Evolutionary conservation across 2,329 filamentous ascomycete genomes (phyloP).

Genomic region (Eutypa lata): DNA sequence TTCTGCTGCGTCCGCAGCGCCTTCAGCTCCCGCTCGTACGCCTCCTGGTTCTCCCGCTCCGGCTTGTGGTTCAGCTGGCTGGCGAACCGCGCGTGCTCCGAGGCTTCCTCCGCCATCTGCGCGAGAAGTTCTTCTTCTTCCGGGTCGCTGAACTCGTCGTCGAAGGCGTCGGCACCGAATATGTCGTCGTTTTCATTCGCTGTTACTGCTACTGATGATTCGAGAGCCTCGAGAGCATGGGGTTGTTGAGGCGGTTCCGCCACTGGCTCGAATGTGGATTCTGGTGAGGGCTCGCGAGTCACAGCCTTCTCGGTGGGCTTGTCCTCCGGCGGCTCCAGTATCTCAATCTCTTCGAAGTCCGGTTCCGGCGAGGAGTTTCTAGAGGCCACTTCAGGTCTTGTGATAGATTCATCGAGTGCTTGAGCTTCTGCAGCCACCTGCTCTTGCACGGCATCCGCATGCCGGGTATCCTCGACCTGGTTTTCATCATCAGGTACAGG

Average conservation of each 20-base stretch:
- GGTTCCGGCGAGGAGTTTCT: constrained; percentile 23
- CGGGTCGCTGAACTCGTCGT: constrained; percentile 75
- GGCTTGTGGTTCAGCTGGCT: constrained; percentile 79
- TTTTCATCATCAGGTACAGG: constrained; percentile 11
- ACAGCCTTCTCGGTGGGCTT: constrained; percentile 6
- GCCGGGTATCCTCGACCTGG: constrained; percentile 8
- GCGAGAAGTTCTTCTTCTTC: constrained; percentile 88
- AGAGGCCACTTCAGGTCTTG: constrained; percentile 6
- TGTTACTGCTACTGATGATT: constrained; percentile 4
- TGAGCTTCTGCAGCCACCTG: constrained; percentile 6
- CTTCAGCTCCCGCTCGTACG: constrained; percentile 85
- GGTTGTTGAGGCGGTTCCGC: constrained; percentile 7
- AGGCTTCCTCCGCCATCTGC: constrained; percentile 83
- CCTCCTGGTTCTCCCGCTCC: constrained; percentile 64
- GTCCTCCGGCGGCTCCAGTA: constrained; percentile 22
- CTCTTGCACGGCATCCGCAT: constrained; percentile 14
- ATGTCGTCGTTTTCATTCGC: constrained; percentile 34
- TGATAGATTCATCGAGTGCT: constrained; percentile 4
- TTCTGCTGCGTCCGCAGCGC: constrained; percentile 91
- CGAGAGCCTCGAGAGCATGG: constrained; percentile 4
- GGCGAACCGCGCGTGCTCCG: constrained; percentile 91
- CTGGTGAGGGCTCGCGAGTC: constrained; percentile 5
- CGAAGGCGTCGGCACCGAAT: constrained; percentile 54
- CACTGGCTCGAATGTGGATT: constrained; percentile 18
- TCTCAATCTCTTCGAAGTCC: constrained; percentile 29